Percentiles rank a stretch among this genome's conserved stretches.
Conservation (phyloP, 768 basidiomycete species). For the Royoungia palumana region DNA sequence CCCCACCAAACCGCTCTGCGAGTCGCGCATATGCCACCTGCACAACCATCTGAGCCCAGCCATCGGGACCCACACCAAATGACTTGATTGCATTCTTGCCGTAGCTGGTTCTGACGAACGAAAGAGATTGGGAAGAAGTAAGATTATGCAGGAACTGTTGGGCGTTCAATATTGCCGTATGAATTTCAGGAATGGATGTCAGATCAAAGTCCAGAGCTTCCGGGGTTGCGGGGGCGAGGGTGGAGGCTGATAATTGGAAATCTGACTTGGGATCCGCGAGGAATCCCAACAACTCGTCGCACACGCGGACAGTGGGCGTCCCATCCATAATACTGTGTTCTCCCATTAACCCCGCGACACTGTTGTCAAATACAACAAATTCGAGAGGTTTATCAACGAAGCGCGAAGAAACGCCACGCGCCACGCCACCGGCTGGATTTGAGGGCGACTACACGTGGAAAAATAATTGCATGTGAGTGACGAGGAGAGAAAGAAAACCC, state of each 20-base stretch:
- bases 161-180: constrained; percentile 52
- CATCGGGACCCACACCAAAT: constrained; percentile 88
- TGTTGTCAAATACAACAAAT: constrained; percentile 83
- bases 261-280: constrained; percentile 63
- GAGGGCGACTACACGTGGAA: constrained; percentile 11
- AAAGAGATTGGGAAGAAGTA: constrained; percentile 59
- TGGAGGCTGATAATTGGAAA: constrained; percentile 40
- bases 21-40: constrained; percentile 86
- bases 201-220: constrained; percentile 63
- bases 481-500: constrained; percentile 7
- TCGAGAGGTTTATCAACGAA: constrained; percentile 92
- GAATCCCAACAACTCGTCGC: constrained; percentile 63
- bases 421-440: constrained; percentile 24
- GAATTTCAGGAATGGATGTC: constrained; percentile 33
- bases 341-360: constrained; percentile 81
- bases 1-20: constrained; percentile 33
- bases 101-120: constrained; percentile 64
- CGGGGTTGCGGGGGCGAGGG: constrained; percentile 31
- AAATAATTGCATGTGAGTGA: not conserved
- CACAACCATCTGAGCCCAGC: constrained; percentile 90
- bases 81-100: constrained; percentile 85
- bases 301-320: constrained; percentile 73
- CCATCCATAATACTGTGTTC: constrained; percentile 94
- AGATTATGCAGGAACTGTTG: constrained; percentile 54
- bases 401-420: constrained; percentile 61